These are phyloP conservation scores for Epichloe aotearoae DNA, from an alignment of 2,329 filamentous ascomycete species.

Conservation along the genomic window DNA sequence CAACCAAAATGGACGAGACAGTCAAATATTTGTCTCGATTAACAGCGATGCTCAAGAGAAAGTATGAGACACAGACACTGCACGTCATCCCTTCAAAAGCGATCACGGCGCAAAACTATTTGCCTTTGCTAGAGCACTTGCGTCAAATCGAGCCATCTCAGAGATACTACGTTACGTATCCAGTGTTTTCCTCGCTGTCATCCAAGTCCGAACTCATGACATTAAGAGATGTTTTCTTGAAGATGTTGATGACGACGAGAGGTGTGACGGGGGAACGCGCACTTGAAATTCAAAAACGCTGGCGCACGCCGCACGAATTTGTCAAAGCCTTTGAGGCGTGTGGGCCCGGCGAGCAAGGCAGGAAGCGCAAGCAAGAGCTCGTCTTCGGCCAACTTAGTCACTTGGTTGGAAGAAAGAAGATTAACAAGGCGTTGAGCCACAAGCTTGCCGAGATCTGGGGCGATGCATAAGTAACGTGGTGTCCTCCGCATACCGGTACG, in stretches of 20 bases:
- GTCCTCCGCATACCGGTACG: background rate
- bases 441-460: slow-evolving; percentile 65
- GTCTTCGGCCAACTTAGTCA: slow-evolving; percentile 42
- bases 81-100: slow-evolving; percentile 51
- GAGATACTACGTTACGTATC: slow-evolving; percentile 53
- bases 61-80: slow-evolving; percentile 47
- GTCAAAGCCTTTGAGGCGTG: slow-evolving; percentile 54
- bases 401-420: slow-evolving; percentile 54
- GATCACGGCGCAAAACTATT: slow-evolving; percentile 52
- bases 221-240: slow-evolving; percentile 61
- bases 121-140: slow-evolving; percentile 48
- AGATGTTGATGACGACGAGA: slow-evolving; percentile 74
- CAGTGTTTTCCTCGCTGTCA: slow-evolving; percentile 56
- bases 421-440: slow-evolving; percentile 50
- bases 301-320: slow-evolving; percentile 60
- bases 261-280: slow-evolving; percentile 72
- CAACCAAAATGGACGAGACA: slow-evolving; percentile 62
- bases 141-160: slow-evolving; percentile 34
- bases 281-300: slow-evolving; percentile 64
- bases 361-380: slow-evolving; percentile 46
- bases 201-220: slow-evolving; percentile 66
- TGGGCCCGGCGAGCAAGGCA: slow-evolving; percentile 32
- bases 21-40: slow-evolving; percentile 62
- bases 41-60: slow-evolving; percentile 52
- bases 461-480: slow-evolving; percentile 20